phyloP scores from a whole-genome alignment of 169 alveolate genomes.

The Plasmodium gonderi region DNA sequence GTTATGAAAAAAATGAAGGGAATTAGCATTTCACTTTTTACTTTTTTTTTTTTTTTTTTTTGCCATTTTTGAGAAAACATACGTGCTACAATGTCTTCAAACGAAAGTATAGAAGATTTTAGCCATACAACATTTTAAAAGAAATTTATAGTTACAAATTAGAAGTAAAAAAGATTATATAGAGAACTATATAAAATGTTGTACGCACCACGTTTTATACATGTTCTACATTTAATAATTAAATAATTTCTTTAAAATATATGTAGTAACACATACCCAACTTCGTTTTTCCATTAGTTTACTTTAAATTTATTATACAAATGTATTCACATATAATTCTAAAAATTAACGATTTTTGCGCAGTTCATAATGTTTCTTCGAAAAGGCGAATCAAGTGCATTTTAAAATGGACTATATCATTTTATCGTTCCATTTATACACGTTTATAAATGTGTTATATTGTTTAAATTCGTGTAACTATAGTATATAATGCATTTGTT shows the following conservation, averaged over 20 bases:
- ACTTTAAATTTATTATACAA: neutral
- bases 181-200: neutral
- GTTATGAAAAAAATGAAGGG: neutral
- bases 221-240: neutral
- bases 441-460: neutral
- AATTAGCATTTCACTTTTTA: neutral
- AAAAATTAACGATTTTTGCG: no score
- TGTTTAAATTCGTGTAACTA: neutral
- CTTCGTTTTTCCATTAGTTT: no score
- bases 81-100: neutral
- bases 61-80: neutral
- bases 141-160: neutral
- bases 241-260: no score
- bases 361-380: no score
- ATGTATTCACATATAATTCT: no score
- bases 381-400: no score
- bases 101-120: neutral
- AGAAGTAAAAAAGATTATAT: neutral
- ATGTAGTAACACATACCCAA: no score
- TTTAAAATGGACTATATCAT: no score
- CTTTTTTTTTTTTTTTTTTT: neutral
- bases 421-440: no score
- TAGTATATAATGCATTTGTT: neutral
- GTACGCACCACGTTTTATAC: neutral
- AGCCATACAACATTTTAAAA: neutral